phyloP scores from a whole-genome alignment of 1,284 basidiomycete genomes.

The Porogramme epimiltina region DNA sequence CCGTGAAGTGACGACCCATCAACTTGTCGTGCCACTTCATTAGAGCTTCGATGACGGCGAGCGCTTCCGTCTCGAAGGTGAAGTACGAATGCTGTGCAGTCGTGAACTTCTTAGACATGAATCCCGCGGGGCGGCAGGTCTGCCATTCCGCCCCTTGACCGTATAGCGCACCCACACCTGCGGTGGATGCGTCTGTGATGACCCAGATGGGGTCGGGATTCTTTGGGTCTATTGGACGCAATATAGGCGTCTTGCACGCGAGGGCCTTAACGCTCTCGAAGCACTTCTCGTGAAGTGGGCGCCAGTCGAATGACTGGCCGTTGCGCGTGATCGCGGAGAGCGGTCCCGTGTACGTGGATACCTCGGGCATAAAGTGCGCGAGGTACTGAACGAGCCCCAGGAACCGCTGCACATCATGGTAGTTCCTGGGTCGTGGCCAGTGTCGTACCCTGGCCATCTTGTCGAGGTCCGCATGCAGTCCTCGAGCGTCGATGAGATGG shows the following conservation, averaged over 20 bases:
- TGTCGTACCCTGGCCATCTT: conserved; percentile 26
- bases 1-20: conserved; percentile 25
- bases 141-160: conserved; percentile 40
- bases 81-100: conserved; percentile 40
- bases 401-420: conserved; percentile 41
- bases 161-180: conserved; percentile 40
- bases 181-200: conserved; percentile 41
- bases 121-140: conserved; percentile 38
- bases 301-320: conserved; percentile 21
- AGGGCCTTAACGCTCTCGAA: conserved; percentile 38
- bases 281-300: conserved; percentile 35
- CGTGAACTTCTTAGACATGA: conserved; percentile 44
- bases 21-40: conserved; percentile 41
- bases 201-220: conserved; percentile 41
- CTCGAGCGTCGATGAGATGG: conserved; percentile 30
- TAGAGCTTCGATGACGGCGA: conserved; percentile 40
- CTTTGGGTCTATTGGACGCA: conserved; percentile 35
- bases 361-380: conserved; percentile 34
- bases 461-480: conserved; percentile 30
- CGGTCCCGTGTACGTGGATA: conserved; percentile 32
- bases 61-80: conserved; percentile 38
- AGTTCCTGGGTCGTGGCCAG: conserved; percentile 31
- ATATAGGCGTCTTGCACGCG: conserved; percentile 32
- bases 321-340: conserved; percentile 17
- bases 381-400: conserved; percentile 43